Evolutionary conservation across 495 filamentous ascomycete genomes (phyloP), one percentile per base, ranked within the genome.

Genomic region (Penicillium ochrochloron): DNA sequence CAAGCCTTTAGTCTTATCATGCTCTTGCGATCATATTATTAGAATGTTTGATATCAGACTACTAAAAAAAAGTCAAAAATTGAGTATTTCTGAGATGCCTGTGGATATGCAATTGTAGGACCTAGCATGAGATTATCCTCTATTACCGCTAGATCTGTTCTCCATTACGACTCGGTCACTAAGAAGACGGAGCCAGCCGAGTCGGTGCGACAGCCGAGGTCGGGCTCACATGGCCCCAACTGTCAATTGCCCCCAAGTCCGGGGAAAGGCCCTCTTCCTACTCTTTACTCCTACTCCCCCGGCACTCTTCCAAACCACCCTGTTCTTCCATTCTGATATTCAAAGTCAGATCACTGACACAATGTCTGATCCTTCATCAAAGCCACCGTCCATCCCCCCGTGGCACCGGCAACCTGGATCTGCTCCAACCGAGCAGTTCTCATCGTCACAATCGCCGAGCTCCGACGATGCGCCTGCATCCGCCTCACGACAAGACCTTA

Each of bases 351-450:
- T 33, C 8, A 59, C 15, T 12, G 23, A 46, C 53, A 70, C 29
- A 48, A 84, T 84, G 82, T 67, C 82, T 34, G 76, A 78, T 57
- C 59, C 69, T 4, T 70, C 74, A 42, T 61, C 72, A 42, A 76
- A 75, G 27, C 60, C 74, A 33, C 52, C 77, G 29, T 74, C 79
- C 3, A 83, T 85, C 39, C 82, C 83, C 12, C 57, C 75, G 48
- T 85, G 83, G 83, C 83, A 85, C 59, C 75, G 67, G 27, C 68
- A 66, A 39, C 42, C 73, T 50, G 62, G 62, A 7, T 54, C 63
- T 44, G 54, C 60, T 6, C 57, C 68, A 10, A n/a, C 62, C 50
- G 64, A 69, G 51, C 62, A 70, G 29, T 63, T 71, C 48, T 55
- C 67, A 35, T 64, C 72, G 48, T 55, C 73, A 51, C 59, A 72